Base-by-base conservation (phyloP, 140 eudicot genomes). In the Anethum foeniculum region DNA sequence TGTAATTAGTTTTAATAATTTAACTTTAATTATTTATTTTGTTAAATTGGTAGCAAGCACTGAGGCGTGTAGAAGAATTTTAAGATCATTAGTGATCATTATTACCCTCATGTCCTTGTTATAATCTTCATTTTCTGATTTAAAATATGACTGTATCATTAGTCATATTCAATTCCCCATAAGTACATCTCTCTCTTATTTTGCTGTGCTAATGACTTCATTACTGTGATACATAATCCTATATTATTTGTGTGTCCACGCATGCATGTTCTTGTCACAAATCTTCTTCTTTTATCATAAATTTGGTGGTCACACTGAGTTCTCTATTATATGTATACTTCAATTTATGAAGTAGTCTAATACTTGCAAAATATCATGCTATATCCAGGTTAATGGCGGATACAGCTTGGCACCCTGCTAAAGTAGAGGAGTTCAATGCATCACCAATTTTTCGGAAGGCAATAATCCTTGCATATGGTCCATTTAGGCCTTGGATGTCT, bases 321-420 rank as follows among this genome's bases (percentile, higher is more conserved):
- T 73, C 16, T 73, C 21, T 71, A 74, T 39, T 8, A 11, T 73
- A 1, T 11, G 77, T 73, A 43, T 43, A 27, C 32, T 73, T 30
- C 4, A 23, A 28, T 68, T 44, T 51, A 49, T 69, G 28, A 34
- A 15, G n/a, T 72, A 58, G 30, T 12, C 39, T 67, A 14, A 67
- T 67, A 12, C 81, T 36, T 19, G 32, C 76, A 5, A 75, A 75
- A 25, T 7, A 7, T 28, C 19, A 43, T 49, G 23, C 32, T 69
- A 69, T 48, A 47, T 82, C 43, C 78, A 92, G 98, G 98, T 85
- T 94, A 89, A 30, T 56, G 21, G 93, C 89, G 81, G 98, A 94
- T 87, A 94, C 97, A 71, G 98, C 98, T 71, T 94, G 98, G 98
- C 95, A 86, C 72, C 98, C 98, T 48, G 87, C 93, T 43, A 78